Percentiles rank a stretch among this genome's conserved stretches.
These are phyloP conservation scores for Metschnikowia sp. DNA, from an alignment of 805 yeast species.

Conservation along the genomic window DNA sequence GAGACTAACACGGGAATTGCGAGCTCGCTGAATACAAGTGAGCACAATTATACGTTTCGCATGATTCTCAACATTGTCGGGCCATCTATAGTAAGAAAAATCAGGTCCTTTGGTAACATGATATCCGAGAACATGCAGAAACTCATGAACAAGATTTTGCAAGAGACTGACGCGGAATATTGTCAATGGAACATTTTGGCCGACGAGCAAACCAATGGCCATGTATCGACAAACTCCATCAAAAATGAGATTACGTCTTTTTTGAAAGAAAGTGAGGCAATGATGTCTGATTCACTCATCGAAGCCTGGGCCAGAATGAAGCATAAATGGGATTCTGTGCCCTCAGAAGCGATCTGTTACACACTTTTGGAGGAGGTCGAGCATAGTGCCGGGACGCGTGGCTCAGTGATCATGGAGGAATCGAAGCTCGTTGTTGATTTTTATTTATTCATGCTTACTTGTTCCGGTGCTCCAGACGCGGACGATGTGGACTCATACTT, in stretches of 20 bases:
- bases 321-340: constrained; percentile 1
- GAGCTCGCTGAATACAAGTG: constrained; percentile 5
- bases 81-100: constrained; percentile 7
- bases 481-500: constrained; percentile 1
- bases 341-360: constrained; percentile 1
- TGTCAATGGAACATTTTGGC: constrained; percentile 1
- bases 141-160: constrained; percentile 5
- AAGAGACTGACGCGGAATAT: constrained; percentile 9
- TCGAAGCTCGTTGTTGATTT: constrained; percentile 12
- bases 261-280: background rate
- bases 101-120: background rate
- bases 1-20: constrained; percentile 12
- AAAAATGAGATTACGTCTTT: constrained; percentile 5
- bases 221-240: background rate
- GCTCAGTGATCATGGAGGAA: constrained; percentile 9
- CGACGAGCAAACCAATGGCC: background rate
- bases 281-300: background rate
- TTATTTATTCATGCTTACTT: constrained; percentile 6
- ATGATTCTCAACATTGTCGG: constrained; percentile 16
- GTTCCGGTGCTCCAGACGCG: constrained; percentile 2
- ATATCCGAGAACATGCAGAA: constrained; percentile 3
- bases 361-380: constrained; percentile 9
- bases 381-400: constrained; percentile 1
- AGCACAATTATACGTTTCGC: constrained; percentile 9
- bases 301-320: constrained; percentile 9